These are phyloP conservation scores for Castanea mollissima DNA, from an alignment of 306 rosid genomes.

Conservation along the genomic window DNA sequence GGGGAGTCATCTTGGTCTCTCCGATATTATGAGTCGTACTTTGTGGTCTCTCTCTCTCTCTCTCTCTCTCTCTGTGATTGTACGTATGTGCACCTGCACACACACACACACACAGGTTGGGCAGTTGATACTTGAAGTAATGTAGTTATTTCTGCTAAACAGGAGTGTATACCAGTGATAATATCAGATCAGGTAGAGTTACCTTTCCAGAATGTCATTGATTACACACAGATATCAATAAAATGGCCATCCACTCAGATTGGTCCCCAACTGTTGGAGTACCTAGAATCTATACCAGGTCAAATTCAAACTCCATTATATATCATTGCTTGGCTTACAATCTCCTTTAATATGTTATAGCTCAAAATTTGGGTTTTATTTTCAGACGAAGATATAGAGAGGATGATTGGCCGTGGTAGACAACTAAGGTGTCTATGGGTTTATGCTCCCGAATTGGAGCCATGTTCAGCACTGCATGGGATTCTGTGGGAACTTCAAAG, in stretches of 20 bases:
- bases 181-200: conserved; percentile 82
- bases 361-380: neutral
- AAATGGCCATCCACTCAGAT: conserved; percentile 91
- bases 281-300: conserved; percentile 94
- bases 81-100: neutral
- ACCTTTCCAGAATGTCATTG: conserved; percentile 92
- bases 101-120: neutral
- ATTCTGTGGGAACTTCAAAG: conserved; percentile 95
- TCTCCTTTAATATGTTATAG: neutral
- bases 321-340: conserved; percentile 13
- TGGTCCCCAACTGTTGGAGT: conserved; percentile 80
- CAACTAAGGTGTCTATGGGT: conserved; percentile 72
- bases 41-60: conserved; percentile 67
- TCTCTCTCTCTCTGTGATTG: neutral
- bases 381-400: conserved; percentile 67
- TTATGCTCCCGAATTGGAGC: conserved; percentile 59
- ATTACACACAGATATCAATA: conserved; percentile 80
- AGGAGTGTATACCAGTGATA: conserved; percentile 96
- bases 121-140: conserved; percentile 6
- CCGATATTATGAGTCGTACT: conserved; percentile 86
- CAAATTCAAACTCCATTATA: conserved; percentile 1
- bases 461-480: conserved; percentile 90
- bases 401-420: conserved; percentile 68
- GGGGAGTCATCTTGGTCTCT: conserved; percentile 99
- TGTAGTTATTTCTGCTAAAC: conserved; percentile 22